Evolutionary conservation across 192 early-diverging fungal genomes (phyloP), one percentile per base, ranked within the genome.

Genomic region (Coemansia sp.): DNA sequence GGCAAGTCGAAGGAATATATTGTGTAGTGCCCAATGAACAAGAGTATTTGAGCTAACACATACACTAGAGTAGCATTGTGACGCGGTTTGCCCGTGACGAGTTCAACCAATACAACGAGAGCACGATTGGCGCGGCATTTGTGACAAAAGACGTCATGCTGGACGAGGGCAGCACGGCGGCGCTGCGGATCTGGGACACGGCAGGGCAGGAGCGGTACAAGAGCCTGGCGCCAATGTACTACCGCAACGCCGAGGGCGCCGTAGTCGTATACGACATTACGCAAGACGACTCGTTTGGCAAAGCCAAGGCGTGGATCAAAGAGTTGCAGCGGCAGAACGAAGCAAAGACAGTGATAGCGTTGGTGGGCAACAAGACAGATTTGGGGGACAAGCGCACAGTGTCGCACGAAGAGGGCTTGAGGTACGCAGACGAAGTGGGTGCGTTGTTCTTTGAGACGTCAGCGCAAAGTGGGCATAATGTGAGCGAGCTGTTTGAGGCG

Each of bases 121-220:
- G 96, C 49, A 99, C 97, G 29, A 98, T 99, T 68, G 97, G 97
- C 10, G 91, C 90, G 27, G 91, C 92, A 3, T 93, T 92, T 57
- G 75, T 92, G 73, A 95, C 94, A 21, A 94, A 95, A 83, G 95
- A 94, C 62, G 93, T 94, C 64, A 83, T 87, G 35, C 67, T 97
- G 48, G 92, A 96, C 38, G 91, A 87, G 48, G 81, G 80, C 41
- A 91, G 85, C 67, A 72, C 82, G n/a, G 88, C 89, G 62, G 91
- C 87, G 65, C 88, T 93, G 64, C 83, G 88, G 65, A 91, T 91
- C 63, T 93, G 91, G 92, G 92, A 93, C 68, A 93, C 92, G 26
- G 96, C 96, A 23, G 96, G 96, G 26, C 96, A 98, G 83, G 97
- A 98, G 80, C 86, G 97, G 48, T 99, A 96, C 84, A 94, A 97